A percentile compares a stretch with the other conserved stretches of the same genome.
Evolutionary conservation across 2,329 filamentous ascomycete genomes (phyloP).

Genomic region (Pseudophaeomoniella oleicola): DNA sequence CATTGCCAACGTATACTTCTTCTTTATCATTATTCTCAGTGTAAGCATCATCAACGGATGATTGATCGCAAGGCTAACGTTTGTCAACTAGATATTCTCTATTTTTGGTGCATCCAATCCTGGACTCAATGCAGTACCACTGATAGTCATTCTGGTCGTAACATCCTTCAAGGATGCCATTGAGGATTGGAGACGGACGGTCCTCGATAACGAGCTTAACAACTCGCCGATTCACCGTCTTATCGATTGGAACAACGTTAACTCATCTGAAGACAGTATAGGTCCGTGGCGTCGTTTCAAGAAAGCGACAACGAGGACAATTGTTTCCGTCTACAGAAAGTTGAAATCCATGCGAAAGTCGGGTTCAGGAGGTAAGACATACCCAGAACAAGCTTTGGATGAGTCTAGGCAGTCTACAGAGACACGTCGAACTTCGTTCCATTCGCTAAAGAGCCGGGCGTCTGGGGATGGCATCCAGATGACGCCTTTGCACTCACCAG

Average conservation of each 20-base stretch:
- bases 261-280: constrained; percentile 74
- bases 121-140: constrained; percentile 72
- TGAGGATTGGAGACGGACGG: constrained; percentile 84
- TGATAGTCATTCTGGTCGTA: constrained; percentile 81
- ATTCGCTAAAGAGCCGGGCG: constrained; percentile 31
- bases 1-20: constrained; percentile 94
- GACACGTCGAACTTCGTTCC: constrained; percentile 37
- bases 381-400: constrained; percentile 33
- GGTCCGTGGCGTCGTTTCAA: constrained; percentile 79
- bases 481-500: constrained; percentile 82
- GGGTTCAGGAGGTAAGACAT: constrained; percentile 35
- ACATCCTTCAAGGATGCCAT: constrained; percentile 91
- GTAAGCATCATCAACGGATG: constrained; percentile 45
- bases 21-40: constrained; percentile 86
- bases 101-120: constrained; percentile 91
- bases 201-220: constrained; percentile 86
- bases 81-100: constrained; percentile 65
- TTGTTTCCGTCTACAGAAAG: constrained; percentile 39
- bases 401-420: constrained; percentile 53
- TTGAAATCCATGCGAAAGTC: constrained; percentile 26
- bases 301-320: constrained; percentile 60
- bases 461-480: constrained; percentile 67
- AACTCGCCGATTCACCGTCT: constrained; percentile 90
- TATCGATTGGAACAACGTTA: constrained; percentile 82
- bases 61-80: constrained; percentile 2